These are phyloP conservation scores for Aspergillus funiculosus DNA, from an alignment of 495 filamentous ascomycete species.

Conservation along the genomic window DNA sequence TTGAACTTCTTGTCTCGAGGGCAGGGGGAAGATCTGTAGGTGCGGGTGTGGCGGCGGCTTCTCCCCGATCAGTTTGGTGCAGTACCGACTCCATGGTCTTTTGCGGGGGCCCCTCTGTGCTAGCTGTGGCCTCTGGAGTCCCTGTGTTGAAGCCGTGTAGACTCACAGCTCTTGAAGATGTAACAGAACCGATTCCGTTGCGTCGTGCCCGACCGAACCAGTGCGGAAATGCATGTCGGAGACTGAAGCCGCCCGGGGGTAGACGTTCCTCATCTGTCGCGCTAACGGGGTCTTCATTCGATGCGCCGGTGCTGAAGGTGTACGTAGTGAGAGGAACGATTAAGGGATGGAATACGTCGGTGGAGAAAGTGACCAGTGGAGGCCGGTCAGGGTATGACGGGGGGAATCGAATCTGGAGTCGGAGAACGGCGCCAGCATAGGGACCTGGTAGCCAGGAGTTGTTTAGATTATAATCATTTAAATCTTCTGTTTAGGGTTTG, in stretches of 20 bases:
- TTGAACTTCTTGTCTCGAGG: slow-evolving; percentile 23
- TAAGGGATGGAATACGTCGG: slow-evolving; percentile 91
- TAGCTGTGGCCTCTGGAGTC: neutral
- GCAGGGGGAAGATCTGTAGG: slow-evolving; percentile 13
- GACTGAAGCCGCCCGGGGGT: slow-evolving; percentile 79
- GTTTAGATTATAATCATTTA: too few species aligned
- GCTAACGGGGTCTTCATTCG: slow-evolving; percentile 64
- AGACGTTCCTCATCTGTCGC: slow-evolving; percentile 74
- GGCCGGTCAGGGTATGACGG: slow-evolving; percentile 70
- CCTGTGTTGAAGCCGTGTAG: slow-evolving; percentile 17
- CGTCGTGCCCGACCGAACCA: slow-evolving; percentile 63
- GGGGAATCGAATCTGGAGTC: slow-evolving; percentile 86
- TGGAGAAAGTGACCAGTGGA: slow-evolving; percentile 78
- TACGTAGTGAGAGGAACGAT: slow-evolving; percentile 86
- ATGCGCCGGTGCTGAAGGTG: slow-evolving; percentile 72
- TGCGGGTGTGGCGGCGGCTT: slow-evolving; percentile 15
- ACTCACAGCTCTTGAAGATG: slow-evolving; percentile 36
- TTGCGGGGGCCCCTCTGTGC: neutral
- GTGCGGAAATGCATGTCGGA: slow-evolving; percentile 81
- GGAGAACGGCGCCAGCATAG: slow-evolving; percentile 79
- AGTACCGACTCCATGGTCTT: neutral
- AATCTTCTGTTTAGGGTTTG: too few species aligned
- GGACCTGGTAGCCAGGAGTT: slow-evolving; percentile 52
- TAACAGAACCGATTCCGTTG: slow-evolving; percentile 26
- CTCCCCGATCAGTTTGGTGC: slow-evolving; percentile 7